A percentile compares a stretch with the other conserved stretches of the same genome.
Evolutionary conservation across 2,329 filamentous ascomycete genomes (phyloP).

Genomic region (Passalora sequoiae): DNA sequence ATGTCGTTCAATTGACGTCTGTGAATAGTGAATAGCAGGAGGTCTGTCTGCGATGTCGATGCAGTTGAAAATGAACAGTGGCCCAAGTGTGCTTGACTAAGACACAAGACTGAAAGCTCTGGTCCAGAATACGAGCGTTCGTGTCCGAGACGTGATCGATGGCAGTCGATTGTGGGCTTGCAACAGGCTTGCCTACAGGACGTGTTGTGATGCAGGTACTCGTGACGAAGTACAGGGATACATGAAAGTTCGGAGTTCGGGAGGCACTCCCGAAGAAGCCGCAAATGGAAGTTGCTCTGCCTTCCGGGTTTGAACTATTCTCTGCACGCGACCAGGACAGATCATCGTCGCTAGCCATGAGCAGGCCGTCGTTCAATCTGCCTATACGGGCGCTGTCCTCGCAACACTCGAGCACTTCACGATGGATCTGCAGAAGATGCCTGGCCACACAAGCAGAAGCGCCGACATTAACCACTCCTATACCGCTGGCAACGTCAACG

Average conservation of each 20-base stretch:
- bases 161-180: too few species aligned
- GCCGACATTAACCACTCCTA: slow-evolving; percentile 9
- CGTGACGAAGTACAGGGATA: neutral
- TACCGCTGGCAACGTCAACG: slow-evolving; percentile 5
- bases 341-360: slow-evolving; percentile 22
- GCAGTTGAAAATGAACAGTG: too few species aligned
- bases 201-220: neutral
- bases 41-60: neutral
- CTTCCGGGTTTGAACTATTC: too few species aligned
- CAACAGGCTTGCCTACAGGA: too few species aligned
- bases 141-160: too few species aligned
- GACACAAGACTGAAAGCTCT: too few species aligned
- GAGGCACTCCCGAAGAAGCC: too few species aligned
- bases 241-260: neutral
- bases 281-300: too few species aligned
- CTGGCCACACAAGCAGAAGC: slow-evolving; percentile 26
- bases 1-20: neutral
- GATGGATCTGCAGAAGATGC: slow-evolving; percentile 31
- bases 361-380: slow-evolving; percentile 22
- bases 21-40: neutral
- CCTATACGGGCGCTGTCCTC: slow-evolving; percentile 25
- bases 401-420: slow-evolving; percentile 13
- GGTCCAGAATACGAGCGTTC: too few species aligned
- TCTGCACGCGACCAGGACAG: slow-evolving; percentile 10
- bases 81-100: too few species aligned